Evolutionary conservation across 345 rosid genomes (phyloP).

Genomic region (Angophora floribunda): DNA sequence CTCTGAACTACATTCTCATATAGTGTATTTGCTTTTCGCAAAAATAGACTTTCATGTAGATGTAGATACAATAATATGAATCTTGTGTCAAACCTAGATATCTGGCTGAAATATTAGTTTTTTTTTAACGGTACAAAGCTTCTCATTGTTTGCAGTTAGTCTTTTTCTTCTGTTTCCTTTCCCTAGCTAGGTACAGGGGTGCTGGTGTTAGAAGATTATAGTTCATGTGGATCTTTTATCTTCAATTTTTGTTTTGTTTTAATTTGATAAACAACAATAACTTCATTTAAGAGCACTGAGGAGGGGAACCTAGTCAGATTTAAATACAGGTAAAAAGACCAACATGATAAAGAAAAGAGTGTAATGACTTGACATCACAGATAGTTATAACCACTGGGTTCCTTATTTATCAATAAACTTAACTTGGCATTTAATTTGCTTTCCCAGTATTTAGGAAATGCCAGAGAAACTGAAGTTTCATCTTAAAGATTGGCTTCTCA

Average conservation of each 20-base stretch:
- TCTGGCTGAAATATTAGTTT: background rate
- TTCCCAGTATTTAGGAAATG: background rate
- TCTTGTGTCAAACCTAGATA: background rate
- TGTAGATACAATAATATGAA: background rate
- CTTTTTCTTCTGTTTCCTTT: background rate
- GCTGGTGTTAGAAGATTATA: background rate
- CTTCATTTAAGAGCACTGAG: background rate
- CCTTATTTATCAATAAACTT: background rate
- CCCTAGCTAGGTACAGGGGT: background rate
- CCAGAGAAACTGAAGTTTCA: background rate
- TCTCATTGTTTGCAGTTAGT: background rate
- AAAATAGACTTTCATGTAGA: background rate
- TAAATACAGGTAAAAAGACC: background rate
- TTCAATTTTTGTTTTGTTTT: background rate
- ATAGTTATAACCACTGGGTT: background rate
- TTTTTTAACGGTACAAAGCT: background rate
- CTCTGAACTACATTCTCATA: background rate
- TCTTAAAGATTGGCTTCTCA: background rate
- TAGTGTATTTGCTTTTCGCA: background rate
- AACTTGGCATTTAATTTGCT: background rate
- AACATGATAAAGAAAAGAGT: background rate
- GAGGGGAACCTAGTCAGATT: background rate
- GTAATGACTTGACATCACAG: background rate
- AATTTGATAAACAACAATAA: background rate
- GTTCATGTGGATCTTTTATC: background rate